These are phyloP conservation scores for Scytalidium lignicola DNA, from an alignment of 2,329 filamentous ascomycete genomes.

Conservation along the genomic window DNA sequence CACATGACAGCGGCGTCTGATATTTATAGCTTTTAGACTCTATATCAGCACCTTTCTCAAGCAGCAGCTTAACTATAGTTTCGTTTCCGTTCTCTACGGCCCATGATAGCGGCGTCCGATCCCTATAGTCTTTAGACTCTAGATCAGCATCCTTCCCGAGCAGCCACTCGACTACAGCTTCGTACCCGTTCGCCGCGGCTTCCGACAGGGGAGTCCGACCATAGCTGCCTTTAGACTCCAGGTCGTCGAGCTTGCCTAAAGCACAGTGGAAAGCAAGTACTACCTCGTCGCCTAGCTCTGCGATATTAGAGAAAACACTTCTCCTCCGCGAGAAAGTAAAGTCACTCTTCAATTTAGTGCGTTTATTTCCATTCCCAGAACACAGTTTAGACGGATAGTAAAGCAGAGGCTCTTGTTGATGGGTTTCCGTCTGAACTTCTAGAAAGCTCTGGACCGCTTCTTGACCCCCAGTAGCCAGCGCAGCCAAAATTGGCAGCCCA, in stretches of 20 bases:
- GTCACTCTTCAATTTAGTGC: slow-evolving; percentile 1
- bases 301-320: slow-evolving; percentile 3
- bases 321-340: slow-evolving; percentile 9
- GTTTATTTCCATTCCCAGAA: slow-evolving; percentile 1
- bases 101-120: slow-evolving; percentile 15
- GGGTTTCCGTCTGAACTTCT: slow-evolving; percentile 6
- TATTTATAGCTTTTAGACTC: slow-evolving; percentile 9
- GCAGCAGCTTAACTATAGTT: slow-evolving; percentile 14
- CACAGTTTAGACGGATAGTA: slow-evolving; percentile 6
- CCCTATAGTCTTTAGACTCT: slow-evolving; percentile 1
- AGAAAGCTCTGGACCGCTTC: slow-evolving; percentile 24
- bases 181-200: slow-evolving; percentile 16
- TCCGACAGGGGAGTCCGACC: slow-evolving; percentile 12
- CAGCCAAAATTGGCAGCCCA: slow-evolving; percentile 30
- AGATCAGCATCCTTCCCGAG: slow-evolving; percentile 11
- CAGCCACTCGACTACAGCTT: slow-evolving; percentile 15
- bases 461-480: slow-evolving; percentile 25
- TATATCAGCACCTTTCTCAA: slow-evolving; percentile 12
- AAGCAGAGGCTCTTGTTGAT: slow-evolving; percentile 3
- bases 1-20: slow-evolving; percentile 1
- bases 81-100: slow-evolving; percentile 17
- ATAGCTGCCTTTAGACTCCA: background rate
- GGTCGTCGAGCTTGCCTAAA: slow-evolving; percentile 4
- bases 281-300: slow-evolving; percentile 8
- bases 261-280: slow-evolving; percentile 9